Percentiles rank a stretch among this genome's conserved stretches.
phyloP scores from a whole-genome alignment of 306 rosid species.

The Mimosa pudica region DNA sequence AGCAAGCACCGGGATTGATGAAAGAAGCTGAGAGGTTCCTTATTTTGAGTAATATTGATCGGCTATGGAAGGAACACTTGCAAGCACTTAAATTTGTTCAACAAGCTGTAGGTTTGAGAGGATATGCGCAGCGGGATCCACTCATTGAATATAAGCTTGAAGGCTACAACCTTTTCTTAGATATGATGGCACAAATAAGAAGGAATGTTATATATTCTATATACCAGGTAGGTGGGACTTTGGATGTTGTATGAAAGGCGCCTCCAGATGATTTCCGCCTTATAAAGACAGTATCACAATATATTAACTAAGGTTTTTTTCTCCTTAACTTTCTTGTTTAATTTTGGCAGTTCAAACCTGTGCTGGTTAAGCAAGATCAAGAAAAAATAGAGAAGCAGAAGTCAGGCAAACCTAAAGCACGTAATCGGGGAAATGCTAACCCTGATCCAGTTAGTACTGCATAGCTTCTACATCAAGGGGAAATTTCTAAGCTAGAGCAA shows the following conservation, averaged over 20 bases:
- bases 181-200: constrained; percentile 98
- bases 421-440: constrained; percentile 44
- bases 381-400: constrained; percentile 48
- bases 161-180: constrained; percentile 97
- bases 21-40: constrained; percentile 96
- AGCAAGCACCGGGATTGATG: constrained; percentile 84
- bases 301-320: not conserved
- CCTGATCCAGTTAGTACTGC: constrained; percentile 55
- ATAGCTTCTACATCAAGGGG: constrained; percentile 58
- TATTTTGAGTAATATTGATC: constrained; percentile 84
- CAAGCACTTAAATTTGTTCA: constrained; percentile 94
- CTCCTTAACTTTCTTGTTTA: not conserved
- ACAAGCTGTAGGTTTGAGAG: constrained; percentile 94
- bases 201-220: constrained; percentile 95
- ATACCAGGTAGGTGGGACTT: constrained; percentile 66
- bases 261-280: not conserved
- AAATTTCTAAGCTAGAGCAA: constrained; percentile 38
- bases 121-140: constrained; percentile 95
- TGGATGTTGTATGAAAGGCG: not conserved
- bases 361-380: constrained; percentile 73
- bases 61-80: constrained; percentile 94
- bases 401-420: constrained; percentile 48
- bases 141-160: constrained; percentile 96
- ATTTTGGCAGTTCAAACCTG: constrained; percentile 80
- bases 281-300: not conserved